A percentile compares a stretch with the other conserved stretches of the same genome.
Evolutionary conservation across 768 basidiomycete genomes (phyloP).

Genomic region (Coprinellus aureogranulatus): DNA sequence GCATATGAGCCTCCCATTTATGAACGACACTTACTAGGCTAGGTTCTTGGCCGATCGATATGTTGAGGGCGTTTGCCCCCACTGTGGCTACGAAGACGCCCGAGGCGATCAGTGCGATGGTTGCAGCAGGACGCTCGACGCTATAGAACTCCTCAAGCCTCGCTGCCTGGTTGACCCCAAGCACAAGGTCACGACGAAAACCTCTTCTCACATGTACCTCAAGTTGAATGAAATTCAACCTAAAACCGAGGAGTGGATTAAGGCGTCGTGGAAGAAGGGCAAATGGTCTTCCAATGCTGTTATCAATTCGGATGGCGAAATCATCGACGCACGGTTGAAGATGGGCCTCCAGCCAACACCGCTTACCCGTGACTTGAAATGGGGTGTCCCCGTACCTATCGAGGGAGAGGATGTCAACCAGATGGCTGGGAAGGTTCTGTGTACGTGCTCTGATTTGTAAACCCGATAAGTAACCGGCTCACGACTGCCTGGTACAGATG

Average conservation of each 20-base stretch:
- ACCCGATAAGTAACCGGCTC: conserved; percentile 1
- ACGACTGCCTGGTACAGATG: conserved; percentile 50
- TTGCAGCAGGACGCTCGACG: conserved; percentile 89
- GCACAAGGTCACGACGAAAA: conserved; percentile 71
- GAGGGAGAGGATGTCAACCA: conserved; percentile 74
- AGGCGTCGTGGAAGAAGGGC: conserved; percentile 70
- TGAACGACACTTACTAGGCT: background rate
- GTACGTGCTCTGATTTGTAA: conserved; percentile 47
- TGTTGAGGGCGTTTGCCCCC: conserved; percentile 96
- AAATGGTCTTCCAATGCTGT: conserved; percentile 94
- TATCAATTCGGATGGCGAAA: conserved; percentile 81
- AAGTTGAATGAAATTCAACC: conserved; percentile 82
- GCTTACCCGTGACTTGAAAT: conserved; percentile 88
- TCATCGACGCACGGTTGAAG: conserved; percentile 87
- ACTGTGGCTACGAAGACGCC: conserved; percentile 90
- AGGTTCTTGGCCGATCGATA: conserved; percentile 96
- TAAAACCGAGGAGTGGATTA: conserved; percentile 84
- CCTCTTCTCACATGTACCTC: conserved; percentile 90
- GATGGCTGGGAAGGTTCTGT: conserved; percentile 94
- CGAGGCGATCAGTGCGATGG: conserved; percentile 98
- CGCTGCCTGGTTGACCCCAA: conserved; percentile 84
- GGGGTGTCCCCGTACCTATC: conserved; percentile 93
- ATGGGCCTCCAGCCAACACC: conserved; percentile 84
- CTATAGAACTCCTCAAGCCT: conserved; percentile 91
- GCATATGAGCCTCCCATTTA: background rate